Evolutionary conservation across 345 rosid genomes (phyloP), one percentile per base, ranked within the genome.

Genomic region (Camelina laxa): DNA sequence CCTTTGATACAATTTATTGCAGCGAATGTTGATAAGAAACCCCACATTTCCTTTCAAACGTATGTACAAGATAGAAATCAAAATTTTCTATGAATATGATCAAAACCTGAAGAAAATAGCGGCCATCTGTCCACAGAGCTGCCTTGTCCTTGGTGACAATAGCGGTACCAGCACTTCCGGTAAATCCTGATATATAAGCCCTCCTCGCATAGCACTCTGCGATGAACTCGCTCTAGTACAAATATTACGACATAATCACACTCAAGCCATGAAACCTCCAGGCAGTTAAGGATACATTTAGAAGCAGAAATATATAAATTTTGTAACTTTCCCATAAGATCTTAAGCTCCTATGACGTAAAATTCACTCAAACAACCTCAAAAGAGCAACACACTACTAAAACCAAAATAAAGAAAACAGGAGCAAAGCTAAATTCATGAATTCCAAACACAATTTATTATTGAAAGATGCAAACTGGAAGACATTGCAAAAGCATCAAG

Each of bases 111-210:
- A 94, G 97, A 88, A 94, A 94, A 72, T 94, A 94, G 31, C 98
- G 91, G 39, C 97, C 97, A 73, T 94, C 98, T 3, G 98, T 94
- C 98, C 98, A 94, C 8, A 94, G 82, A 74, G 95, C 96, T 16
- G 98, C 98, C 72, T 88, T 90, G 70, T 90, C 96, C 80, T 84
- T 94, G 6, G 97, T 91, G 69, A 94, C 84, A 78, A 94, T 85
- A 53, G 91, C 95, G 39, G 92, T 91, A 62, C 96, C 98, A 39
- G 98, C 95, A 81, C 97, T 91, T 62, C 98, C 98, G 0, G 93
- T 88, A 83, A 94, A 94, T 8, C 96, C 96, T 35, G 97, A 94
- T 78, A 89, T 73, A 49, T 84, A 88, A 21, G 87, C 85, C 75
- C 98, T 91, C 81, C 98, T 82, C 74, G 84, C 88, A 51, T 86